A percentile compares a stretch with the other conserved stretches of the same genome.
Evolutionary conservation across 371 early-diverging fungal species (phyloP).

Genomic region (Neoconidiobolus thromboides): DNA sequence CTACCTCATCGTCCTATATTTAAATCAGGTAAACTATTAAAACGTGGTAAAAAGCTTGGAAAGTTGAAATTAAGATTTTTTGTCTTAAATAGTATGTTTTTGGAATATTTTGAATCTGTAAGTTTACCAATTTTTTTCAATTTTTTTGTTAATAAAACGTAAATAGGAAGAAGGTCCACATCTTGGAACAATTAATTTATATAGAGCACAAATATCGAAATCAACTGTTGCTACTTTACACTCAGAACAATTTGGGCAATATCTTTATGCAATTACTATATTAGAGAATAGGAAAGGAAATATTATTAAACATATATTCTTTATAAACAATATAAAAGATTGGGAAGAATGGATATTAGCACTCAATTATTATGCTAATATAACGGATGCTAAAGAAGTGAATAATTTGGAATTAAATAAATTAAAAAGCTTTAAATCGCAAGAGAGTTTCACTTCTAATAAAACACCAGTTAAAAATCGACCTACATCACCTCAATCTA

Average conservation of each 20-base stretch:
- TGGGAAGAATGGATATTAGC: neutral
- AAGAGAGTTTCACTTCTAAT: neutral
- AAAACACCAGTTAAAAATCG: neutral
- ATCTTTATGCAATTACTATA: constrained; percentile 49
- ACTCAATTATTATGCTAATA: neutral
- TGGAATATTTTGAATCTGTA: constrained; percentile 59
- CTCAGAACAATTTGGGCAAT: constrained; percentile 7
- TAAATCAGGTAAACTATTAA: constrained; percentile 11
- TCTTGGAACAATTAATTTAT: constrained; percentile 25
- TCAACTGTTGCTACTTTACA: constrained; percentile 8
- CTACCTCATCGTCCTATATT: neutral
- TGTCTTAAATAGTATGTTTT: constrained; percentile 24
- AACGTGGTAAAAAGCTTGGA: constrained; percentile 70
- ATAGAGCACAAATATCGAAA: constrained; percentile 25
- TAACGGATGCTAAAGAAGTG: neutral
- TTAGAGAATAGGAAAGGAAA: constrained; percentile 36
- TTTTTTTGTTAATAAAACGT: neutral
- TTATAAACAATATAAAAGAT: neutral
- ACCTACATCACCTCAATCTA: neutral
- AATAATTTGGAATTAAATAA: neutral
- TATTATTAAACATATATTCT: constrained; percentile 1
- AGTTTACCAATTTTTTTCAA: constrained; percentile 6
- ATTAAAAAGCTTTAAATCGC: neutral
- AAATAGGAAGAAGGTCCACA: constrained; percentile 27
- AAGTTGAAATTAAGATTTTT: constrained; percentile 68